Evolutionary conservation across 2,329 filamentous ascomycete species (phyloP), one percentile per base, ranked within the genome.

Genomic region (Colletotrichum aenigma): DNA sequence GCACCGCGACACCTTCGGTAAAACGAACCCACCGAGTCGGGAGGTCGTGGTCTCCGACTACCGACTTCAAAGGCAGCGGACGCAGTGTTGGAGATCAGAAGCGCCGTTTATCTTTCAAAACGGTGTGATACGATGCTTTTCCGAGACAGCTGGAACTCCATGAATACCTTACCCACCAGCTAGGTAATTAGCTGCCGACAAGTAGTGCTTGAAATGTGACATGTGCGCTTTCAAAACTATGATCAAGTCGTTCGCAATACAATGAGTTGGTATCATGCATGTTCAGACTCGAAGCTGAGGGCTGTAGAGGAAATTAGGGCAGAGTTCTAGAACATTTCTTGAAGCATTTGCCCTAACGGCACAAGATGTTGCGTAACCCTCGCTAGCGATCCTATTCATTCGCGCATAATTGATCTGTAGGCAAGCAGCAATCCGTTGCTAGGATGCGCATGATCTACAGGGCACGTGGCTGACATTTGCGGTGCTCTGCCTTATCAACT

Each of bases 341-440:
- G 4, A 1, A 43, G 4, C 16, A 9, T n/a, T 0, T 2, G 38
- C 38, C 18, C 0, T 43, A 0, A 9, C 7, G 12, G n/a, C 43
- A 21, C 10, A 52, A 52, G 12, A 48, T 48, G 43, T 52, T 52
- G n/a, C 43, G 43, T 21, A 52, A 52, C 43, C n/a, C 43, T 52
- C 10, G n/a, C 43, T 21, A 52, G 43, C n/a, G 2, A 52, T n/a
- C n/a, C 10, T 7, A 13, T 52, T 21, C 2, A 21, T 0, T 21
- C 43, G 43, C 43, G 6, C 10, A 52, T 3, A 13, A 7, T 13
- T 48, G 2, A 0, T 13, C 43, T 48, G n/a, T 7, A 21, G 38
- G 9, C 38, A 21, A 48, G 38, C 9, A 48, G 43, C n/a, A 12
- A 21, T 48, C n/a, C 10, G 1, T 48, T 21, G 18, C n/a, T 52